Base-by-base conservation (phyloP, 352 stramenopile genomes). In the Phytophthora nicotianae region DNA sequence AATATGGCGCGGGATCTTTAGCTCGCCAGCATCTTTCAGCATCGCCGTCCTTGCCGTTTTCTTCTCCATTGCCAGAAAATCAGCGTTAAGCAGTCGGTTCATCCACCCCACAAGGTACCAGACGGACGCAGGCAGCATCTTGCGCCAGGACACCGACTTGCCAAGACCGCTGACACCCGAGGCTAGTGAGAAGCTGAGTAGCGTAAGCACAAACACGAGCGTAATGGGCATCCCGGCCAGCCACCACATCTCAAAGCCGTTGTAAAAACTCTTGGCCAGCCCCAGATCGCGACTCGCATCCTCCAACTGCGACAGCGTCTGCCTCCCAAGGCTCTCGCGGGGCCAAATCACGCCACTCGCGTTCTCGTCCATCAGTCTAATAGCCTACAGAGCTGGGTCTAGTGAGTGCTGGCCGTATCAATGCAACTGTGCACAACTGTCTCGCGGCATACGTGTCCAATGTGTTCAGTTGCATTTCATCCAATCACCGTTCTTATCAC, bases 241-340 rank as follows among this genome's bases (percentile, higher is more conserved):
- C 84, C 84, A 93, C 84, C 84, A 93, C 65, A 93, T 88, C 68
- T 93, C 84, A 47, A 93, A 93, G 69, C 84, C 84, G 57, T 93
- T 93, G 75, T 93, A 77, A 57, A 93, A 79, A 37, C 69, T 76
- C 33, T 77, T 54, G 56, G 47, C 79, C 51, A 93, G 56, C 62
- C 71, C 32, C 33, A 65, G 16, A 14, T 62, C 43, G 35, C 57
- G 61, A 41, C 23, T 47, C 26, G 69, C 63, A 38, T 62, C 63
- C 13, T 74, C 81, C 40, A 86, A 48, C 26, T 74, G 61, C 26
- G 81, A 79, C 41, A 88, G 72, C 57, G 83, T 90, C 63, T 86
- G 69, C 40, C 79, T 73, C 23, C 75, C 79, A 48, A 86, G 71
- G 26, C 68, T 72, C 55, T 86, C 80, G 65, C 73, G 75, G 52